A percentile compares a stretch with the other conserved stretches of the same genome.
Evolutionary conservation across 306 rosid genomes (phyloP).

Genomic region (Castanea sativa): DNA sequence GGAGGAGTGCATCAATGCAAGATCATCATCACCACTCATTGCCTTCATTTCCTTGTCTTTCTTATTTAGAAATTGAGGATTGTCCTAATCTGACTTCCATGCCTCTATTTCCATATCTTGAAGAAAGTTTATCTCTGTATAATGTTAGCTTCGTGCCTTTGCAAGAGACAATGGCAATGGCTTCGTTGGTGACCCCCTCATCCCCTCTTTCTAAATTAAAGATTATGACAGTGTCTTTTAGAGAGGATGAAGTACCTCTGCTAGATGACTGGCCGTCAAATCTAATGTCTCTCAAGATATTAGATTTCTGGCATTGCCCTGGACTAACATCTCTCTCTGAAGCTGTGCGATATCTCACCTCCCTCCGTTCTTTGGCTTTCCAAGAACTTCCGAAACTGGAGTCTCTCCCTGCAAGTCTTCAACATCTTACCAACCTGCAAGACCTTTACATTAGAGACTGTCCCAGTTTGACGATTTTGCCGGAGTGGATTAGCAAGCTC

Average conservation of each 20-base stretch:
- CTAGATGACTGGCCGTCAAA: neutral
- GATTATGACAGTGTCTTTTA: neutral
- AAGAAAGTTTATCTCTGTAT: neutral
- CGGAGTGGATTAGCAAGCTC: no score
- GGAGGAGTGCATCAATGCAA: no score
- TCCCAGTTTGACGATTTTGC: no score
- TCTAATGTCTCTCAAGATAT: neutral
- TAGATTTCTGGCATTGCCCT: neutral
- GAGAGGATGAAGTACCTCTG: neutral
- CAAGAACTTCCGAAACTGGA: no score
- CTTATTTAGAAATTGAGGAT: neutral
- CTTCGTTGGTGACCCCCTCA: no score
- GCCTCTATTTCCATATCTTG: neutral
- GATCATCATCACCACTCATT: neutral
- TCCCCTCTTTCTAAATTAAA: neutral
- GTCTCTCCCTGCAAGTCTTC: no score
- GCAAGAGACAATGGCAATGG: neutral
- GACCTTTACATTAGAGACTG: no score
- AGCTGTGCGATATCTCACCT: neutral
- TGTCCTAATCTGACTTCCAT: neutral
- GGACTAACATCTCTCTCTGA: no score
- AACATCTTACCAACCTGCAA: no score
- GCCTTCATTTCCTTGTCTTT: constrained; percentile 5
- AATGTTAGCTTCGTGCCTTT: neutral
- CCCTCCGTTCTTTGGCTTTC: neutral